A percentile compares a stretch with the other conserved stretches of the same genome.
Evolutionary conservation across 2,329 filamentous ascomycete genomes (phyloP).

Genomic region (Fonsecaea nubica): DNA sequence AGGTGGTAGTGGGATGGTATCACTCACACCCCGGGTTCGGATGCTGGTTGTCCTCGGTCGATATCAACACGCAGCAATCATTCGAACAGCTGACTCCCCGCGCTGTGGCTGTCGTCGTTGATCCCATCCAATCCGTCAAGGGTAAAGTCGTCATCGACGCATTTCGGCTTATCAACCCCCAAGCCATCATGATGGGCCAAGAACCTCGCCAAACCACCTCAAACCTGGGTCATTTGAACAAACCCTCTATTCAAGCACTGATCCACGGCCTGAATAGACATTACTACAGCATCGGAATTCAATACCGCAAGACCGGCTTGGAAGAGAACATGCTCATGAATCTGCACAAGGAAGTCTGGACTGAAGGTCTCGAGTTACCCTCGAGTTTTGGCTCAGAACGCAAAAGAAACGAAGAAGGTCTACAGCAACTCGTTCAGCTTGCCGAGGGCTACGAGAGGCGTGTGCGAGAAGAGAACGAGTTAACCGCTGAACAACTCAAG

Average conservation of each 20-base stretch:
- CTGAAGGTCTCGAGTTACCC: slow-evolving; percentile 94
- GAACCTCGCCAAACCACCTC: slow-evolving; percentile 97
- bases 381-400: slow-evolving; percentile 92
- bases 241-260: slow-evolving; percentile 98
- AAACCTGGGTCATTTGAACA: slow-evolving; percentile 97
- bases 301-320: slow-evolving; percentile 95
- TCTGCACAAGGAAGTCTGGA: slow-evolving; percentile 99
- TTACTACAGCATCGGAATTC: slow-evolving; percentile 99
- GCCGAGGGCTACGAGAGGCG: slow-evolving; percentile 98
- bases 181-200: slow-evolving; percentile 96
- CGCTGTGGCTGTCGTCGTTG: slow-evolving; percentile 95
- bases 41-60: slow-evolving; percentile 97
- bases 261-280: slow-evolving; percentile 98
- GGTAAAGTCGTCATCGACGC: slow-evolving; percentile 99
- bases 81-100: slow-evolving; percentile 98
- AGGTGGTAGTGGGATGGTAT: slow-evolving; percentile 99
- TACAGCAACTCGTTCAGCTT: slow-evolving; percentile 85
- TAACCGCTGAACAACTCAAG: slow-evolving; percentile 97
- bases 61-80: slow-evolving; percentile 99
- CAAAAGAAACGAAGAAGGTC: slow-evolving; percentile 81
- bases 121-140: slow-evolving; percentile 98
- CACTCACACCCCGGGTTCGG: slow-evolving; percentile 99
- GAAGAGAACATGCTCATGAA: slow-evolving; percentile 99
- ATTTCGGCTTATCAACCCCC: slow-evolving; percentile 97
- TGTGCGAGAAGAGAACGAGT: slow-evolving; percentile 96